phyloP scores from a whole-genome alignment of 1,139 yeast genomes.

The Candida sanyaensis region DNA sequence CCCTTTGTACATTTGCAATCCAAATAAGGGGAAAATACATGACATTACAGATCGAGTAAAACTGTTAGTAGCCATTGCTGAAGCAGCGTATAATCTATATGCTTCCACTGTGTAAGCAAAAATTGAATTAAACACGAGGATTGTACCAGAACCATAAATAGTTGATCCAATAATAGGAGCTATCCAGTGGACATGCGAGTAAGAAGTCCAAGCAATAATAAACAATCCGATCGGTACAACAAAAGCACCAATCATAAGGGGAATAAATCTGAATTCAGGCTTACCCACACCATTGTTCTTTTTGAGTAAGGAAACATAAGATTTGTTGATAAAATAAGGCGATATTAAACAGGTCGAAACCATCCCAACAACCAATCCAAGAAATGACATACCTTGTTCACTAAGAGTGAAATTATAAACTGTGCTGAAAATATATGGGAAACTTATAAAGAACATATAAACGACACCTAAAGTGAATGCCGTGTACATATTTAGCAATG shows the following conservation, averaged over 20 bases:
- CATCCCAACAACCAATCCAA: conserved; percentile 56
- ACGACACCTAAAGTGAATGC: conserved; percentile 62
- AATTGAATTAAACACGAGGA: conserved; percentile 41
- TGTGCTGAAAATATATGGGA: conserved; percentile 54
- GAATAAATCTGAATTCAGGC: conserved; percentile 41
- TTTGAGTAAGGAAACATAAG: conserved; percentile 22
- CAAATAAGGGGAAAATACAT: conserved; percentile 42
- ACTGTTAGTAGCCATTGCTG: conserved; percentile 44
- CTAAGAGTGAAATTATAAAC: conserved; percentile 45
- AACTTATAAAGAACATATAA: conserved; percentile 63
- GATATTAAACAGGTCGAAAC: conserved; percentile 23
- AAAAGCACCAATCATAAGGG: conserved; percentile 37
- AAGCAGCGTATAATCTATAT: conserved; percentile 41
- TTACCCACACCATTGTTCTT: conserved; percentile 32
- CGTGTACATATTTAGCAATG: conserved; percentile 59
- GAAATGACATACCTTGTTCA: conserved; percentile 49
- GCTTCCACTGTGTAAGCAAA: conserved; percentile 44
- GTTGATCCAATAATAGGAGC: conserved; percentile 41
- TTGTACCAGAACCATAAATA: conserved; percentile 37
- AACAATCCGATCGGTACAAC: conserved; percentile 39
- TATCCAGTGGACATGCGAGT: conserved; percentile 40
- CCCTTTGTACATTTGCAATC: conserved; percentile 34
- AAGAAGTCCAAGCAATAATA: conserved; percentile 44
- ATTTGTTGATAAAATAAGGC: conserved; percentile 24
- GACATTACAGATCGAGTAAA: conserved; percentile 40